Evolutionary conservation across 1,139 yeast species (phyloP).

Genomic region (Saccharomyces hybrid): DNA sequence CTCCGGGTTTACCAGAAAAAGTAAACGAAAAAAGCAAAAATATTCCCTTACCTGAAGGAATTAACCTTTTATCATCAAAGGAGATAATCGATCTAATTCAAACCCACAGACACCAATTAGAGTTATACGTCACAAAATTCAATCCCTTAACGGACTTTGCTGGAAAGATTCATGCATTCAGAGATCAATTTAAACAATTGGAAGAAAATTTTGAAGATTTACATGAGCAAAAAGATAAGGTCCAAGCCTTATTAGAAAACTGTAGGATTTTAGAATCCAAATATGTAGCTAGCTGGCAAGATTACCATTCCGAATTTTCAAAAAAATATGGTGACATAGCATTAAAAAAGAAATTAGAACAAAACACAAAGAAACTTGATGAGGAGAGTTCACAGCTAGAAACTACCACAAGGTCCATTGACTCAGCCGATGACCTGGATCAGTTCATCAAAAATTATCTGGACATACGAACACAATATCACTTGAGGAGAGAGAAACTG

Average conservation of each 20-base stretch:
- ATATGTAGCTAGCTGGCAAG: slow-evolving; percentile 25
- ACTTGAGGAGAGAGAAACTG: slow-evolving; percentile 22
- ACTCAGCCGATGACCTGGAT: slow-evolving; percentile 14
- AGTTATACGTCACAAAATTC: slow-evolving; percentile 19
- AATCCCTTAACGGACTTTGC: slow-evolving; percentile 13
- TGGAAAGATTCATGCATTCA: slow-evolving; percentile 7
- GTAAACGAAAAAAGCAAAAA: background rate
- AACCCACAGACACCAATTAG: slow-evolving; percentile 15
- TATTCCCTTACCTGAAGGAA: slow-evolving; percentile 19
- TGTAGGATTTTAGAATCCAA: slow-evolving; percentile 18
- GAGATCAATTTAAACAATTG: slow-evolving; percentile 11
- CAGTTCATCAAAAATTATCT: slow-evolving; percentile 15
- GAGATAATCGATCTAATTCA: slow-evolving; percentile 19
- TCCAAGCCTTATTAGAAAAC: slow-evolving; percentile 14
- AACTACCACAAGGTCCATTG: slow-evolving; percentile 3
- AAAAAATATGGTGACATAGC: slow-evolving; percentile 20
- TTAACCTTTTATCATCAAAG: slow-evolving; percentile 19
- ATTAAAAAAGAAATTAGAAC: slow-evolving; percentile 15
- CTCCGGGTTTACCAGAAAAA: background rate
- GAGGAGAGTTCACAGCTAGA: slow-evolving; percentile 14
- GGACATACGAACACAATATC: slow-evolving; percentile 19
- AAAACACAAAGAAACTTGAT: slow-evolving; percentile 14
- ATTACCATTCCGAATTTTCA: slow-evolving; percentile 13
- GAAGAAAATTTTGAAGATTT: slow-evolving; percentile 14
- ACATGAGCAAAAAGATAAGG: slow-evolving; percentile 10